A percentile compares a stretch with the other conserved stretches of the same genome.
These are phyloP conservation scores for Scutellaria baicalensis DNA, from an alignment of 257 asterid species.

Conservation along the genomic window DNA sequence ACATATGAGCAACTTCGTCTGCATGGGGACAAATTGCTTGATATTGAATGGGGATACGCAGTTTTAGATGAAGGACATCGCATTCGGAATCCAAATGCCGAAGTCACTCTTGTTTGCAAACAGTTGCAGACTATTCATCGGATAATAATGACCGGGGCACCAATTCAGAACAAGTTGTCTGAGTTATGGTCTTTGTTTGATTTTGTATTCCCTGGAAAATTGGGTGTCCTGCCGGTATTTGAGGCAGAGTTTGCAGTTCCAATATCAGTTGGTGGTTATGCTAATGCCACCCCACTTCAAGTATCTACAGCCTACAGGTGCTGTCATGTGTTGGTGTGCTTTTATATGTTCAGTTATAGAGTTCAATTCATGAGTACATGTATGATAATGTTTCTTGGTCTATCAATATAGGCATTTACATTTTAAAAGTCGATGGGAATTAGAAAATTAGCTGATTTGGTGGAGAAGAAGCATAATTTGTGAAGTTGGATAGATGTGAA, in stretches of 20 bases:
- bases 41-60: conserved; percentile 94
- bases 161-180: conserved; percentile 93
- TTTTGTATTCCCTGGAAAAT: conserved; percentile 95
- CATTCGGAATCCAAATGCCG: conserved; percentile 96
- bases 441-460: not conserved
- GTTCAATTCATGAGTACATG: not conserved
- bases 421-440: not conserved
- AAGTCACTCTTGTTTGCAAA: conserved; percentile 90
- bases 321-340: conserved; percentile 4
- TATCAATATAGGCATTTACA: not conserved
- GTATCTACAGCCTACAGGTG: conserved; percentile 99
- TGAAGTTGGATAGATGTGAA: not conserved
- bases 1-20: conserved; percentile 94
- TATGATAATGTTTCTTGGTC: conserved; percentile 1
- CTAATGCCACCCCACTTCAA: conserved; percentile 94
- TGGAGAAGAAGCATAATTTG: conserved; percentile 1
- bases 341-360: not conserved
- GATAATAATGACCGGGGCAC: conserved; percentile 91
- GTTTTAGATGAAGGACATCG: conserved; percentile 97
- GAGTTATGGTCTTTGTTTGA: conserved; percentile 98
- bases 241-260: conserved; percentile 99
- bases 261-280: conserved; percentile 96
- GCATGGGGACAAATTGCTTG: conserved; percentile 72
- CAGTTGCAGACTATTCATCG: conserved; percentile 99
- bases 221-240: conserved; percentile 93